Evolutionary conservation across 768 basidiomycete species (phyloP).

Genomic region (Polyporus arcularius): DNA sequence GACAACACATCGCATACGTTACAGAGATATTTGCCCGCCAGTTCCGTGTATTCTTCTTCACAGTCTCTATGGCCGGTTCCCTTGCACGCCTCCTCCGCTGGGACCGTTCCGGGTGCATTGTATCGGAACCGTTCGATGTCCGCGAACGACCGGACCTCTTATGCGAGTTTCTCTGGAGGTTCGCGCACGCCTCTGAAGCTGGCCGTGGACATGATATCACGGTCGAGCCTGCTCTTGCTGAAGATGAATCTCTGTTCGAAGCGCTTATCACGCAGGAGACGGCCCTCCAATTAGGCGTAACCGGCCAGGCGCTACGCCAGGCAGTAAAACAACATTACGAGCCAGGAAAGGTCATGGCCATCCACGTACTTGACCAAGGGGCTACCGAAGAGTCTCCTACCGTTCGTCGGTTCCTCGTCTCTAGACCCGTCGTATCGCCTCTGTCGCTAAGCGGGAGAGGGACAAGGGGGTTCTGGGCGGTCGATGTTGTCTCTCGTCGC

Average conservation of each 20-base stretch:
- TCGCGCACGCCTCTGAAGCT: neutral
- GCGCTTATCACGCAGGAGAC: neutral
- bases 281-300: neutral
- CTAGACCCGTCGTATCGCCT: conserved; percentile 3
- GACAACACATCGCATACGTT: neutral
- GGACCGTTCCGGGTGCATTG: conserved; percentile 36
- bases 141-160: conserved; percentile 20
- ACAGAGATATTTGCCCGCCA: conserved; percentile 25
- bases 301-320: neutral
- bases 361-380: neutral
- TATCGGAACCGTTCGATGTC: conserved; percentile 31
- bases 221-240: neutral
- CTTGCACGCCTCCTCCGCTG: conserved; percentile 32
- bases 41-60: conserved; percentile 31
- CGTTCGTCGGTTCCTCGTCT: conserved; percentile 1
- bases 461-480: conserved; percentile 14
- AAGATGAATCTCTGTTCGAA: neutral
- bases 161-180: conserved; percentile 30
- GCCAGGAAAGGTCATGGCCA: neutral
- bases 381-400: too few relatives aligned
- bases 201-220: neutral
- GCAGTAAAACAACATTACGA: conserved; percentile 8
- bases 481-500: neutral
- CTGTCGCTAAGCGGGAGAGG: neutral
- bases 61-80: conserved; percentile 28